phyloP scores from a whole-genome alignment of 176 grass and related monocot species.

The Cenchrus fungigraminus region DNA sequence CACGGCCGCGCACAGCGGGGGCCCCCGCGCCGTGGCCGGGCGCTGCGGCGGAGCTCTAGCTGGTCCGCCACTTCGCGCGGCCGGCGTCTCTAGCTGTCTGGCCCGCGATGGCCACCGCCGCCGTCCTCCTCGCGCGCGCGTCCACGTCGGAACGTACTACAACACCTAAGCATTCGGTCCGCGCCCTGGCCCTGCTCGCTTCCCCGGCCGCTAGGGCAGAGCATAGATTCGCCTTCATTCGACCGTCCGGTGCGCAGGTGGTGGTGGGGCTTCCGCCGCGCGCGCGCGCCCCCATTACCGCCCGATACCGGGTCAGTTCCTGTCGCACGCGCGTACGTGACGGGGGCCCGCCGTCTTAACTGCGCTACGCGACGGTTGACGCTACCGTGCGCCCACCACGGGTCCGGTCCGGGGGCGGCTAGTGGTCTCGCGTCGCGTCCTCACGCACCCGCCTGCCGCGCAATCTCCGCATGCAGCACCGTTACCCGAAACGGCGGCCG shows the following conservation, averaged over 20 bases:
- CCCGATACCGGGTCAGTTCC: constrained; percentile 3
- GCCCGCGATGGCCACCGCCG: constrained; percentile 23
- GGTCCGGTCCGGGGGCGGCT: not conserved
- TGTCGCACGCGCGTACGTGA: not conserved
- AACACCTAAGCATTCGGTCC: not conserved
- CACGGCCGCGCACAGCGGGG: no score
- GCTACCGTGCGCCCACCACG: not conserved
- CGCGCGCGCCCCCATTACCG: not conserved
- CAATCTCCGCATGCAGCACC: not conserved
- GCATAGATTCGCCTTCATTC: constrained; percentile 9
- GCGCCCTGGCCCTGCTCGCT: not conserved
- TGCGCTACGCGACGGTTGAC: not conserved
- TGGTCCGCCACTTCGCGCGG: no score
- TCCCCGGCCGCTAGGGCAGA: constrained; percentile 33
- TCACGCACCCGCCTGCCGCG: not conserved
- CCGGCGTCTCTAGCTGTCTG: not conserved
- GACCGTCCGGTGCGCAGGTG: no score
- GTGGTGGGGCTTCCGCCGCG: no score
- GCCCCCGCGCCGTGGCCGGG: no score
- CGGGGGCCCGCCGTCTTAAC: not conserved
- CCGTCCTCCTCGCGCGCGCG: not conserved
- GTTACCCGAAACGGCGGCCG: constrained; percentile 27
- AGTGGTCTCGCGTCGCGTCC: constrained; percentile 18
- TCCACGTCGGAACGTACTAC: constrained; percentile 27
- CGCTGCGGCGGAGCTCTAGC: no score